Percentiles rank a stretch among this genome's conserved stretches.
phyloP scores from a whole-genome alignment of 257 asterid genomes.

The Paraleonurus japonicus region DNA sequence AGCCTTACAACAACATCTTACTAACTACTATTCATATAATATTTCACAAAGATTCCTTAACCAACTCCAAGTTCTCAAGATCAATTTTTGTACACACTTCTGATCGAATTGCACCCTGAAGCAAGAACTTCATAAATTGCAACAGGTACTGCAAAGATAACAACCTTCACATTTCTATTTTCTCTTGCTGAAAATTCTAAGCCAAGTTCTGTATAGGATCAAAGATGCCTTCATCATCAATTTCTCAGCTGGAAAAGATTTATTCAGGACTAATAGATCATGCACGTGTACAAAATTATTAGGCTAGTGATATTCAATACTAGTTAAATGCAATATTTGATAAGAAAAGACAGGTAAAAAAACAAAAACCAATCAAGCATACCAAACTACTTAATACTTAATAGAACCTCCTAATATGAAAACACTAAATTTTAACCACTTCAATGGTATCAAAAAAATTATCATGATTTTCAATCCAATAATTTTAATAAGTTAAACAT shows the following conservation, averaged over 20 bases:
- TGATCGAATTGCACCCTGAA: not conserved
- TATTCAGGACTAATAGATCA: not conserved
- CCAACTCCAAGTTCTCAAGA: not conserved
- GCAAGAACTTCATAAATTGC: not conserved
- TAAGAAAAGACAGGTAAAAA: not conserved
- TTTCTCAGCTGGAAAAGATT: not conserved
- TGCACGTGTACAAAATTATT: not conserved
- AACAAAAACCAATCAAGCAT: not conserved
- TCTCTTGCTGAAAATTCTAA: not conserved
- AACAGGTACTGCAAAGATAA: not conserved
- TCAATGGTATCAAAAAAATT: not conserved
- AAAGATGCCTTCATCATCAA: not conserved
- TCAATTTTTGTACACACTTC: not conserved
- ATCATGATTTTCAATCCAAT: not conserved
- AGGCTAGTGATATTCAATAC: not conserved
- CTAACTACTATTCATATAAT: not conserved
- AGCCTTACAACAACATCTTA: not conserved
- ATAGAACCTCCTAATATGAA: not conserved
- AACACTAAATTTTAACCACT: not conserved
- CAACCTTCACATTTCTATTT: not conserved
- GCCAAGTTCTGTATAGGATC: not conserved
- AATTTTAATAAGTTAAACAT: not conserved
- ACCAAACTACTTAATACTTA: not conserved
- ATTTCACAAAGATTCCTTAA: not conserved
- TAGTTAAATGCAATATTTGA: not conserved